Base-by-base conservation (phyloP, 768 basidiomycete species). In the Crepidotus variabilis region DNA sequence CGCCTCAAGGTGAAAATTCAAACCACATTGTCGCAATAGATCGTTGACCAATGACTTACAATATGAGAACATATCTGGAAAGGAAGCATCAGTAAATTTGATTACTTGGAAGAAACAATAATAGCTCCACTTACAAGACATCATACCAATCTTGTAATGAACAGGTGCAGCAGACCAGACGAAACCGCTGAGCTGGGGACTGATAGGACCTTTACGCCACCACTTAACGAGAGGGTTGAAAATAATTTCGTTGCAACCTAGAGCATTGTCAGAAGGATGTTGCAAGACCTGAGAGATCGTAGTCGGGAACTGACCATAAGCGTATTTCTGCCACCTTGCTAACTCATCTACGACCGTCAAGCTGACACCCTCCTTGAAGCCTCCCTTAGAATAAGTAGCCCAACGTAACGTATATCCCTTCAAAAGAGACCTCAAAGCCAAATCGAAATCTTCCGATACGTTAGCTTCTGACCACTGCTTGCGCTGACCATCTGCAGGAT, bases 331-430 rank as follows among this genome's bases (percentile, higher is more conserved):
- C 94, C 94, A 95, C 9, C 94, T 72, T 48, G 92, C 92, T 18
- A 96, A 70, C 69, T 96, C 94, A 69, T 96, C 93, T 23, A 92
- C 91, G 55, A 86, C 82, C 0, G 92, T 93, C 49, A 95, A 73
- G 4, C 85, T 87, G 20, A 95, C 93, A 54, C 93, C 93, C 65
- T 95, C 93, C 73, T 94, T 89, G 72, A 94, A 95, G 6, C 84
- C 88, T 34, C 91, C 86, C 33, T 88, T 78, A 0, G 84, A 86
- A 69, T 95, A 95, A 0, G 90, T 90, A 33, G 92, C 89, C 92
- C 89, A 87, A 11, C 88, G 79, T 59, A 91, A 78, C 54, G 82
- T 85, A 65, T 90, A 91, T 2, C 85, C 87, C 53, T 82, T 77
- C 53, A 88, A 74, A 64, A 92, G 75, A 32, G 90, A 69, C 56